Base-by-base conservation (phyloP, 208 protist genomes). In the Trypanosoma congolense region DNA sequence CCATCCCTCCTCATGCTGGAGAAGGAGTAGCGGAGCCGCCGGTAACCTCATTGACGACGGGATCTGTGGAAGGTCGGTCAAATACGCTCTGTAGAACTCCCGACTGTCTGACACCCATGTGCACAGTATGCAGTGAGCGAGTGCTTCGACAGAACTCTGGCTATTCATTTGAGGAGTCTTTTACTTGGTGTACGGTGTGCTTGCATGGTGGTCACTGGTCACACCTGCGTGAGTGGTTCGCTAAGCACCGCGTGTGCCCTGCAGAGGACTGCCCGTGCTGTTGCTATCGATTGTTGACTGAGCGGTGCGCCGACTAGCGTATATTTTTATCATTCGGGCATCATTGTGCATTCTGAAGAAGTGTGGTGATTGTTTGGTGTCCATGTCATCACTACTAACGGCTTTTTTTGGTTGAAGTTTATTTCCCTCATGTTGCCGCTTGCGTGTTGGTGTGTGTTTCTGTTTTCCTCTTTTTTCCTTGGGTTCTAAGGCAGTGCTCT, bases 171-270 rank as follows among this genome's bases (percentile, higher is more conserved):
- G 77, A 82, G 24, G 54, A 61, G 25, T 87, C 61, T 48, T 89
- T 92, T 47, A 73, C 72, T 12, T 96, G 89, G 89, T 96, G 89
- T 65, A 82, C 80, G 10, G 72, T 83, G 33, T 96, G 89, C 59
- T 69, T 92, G 22, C 89, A 96, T 42, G 89, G 89, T 2, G 89
- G 89, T 2, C 89, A 96, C 56, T 86, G 57, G 64, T 65, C 61
- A 29, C 86, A 96, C 62, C 28, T 93, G 38, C 65, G 69, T 1
- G 81, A 87, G 52, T 96, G 89, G 89, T 92, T 93, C 58, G 52
- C 60, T 16, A 91, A 91, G 61, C 86, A 96, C 59, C 55, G 51
- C 0, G 78, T 80, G 47, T 96, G 89, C 63, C 71, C 89, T 8
- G 86, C 92, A 6, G 84, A 92, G 61, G 80, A 80, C 35, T 96